Evolutionary conservation across 2,329 filamentous ascomycete species (phyloP), one percentile per base, ranked within the genome.

Genomic region (Dactylellina parvicollis): DNA sequence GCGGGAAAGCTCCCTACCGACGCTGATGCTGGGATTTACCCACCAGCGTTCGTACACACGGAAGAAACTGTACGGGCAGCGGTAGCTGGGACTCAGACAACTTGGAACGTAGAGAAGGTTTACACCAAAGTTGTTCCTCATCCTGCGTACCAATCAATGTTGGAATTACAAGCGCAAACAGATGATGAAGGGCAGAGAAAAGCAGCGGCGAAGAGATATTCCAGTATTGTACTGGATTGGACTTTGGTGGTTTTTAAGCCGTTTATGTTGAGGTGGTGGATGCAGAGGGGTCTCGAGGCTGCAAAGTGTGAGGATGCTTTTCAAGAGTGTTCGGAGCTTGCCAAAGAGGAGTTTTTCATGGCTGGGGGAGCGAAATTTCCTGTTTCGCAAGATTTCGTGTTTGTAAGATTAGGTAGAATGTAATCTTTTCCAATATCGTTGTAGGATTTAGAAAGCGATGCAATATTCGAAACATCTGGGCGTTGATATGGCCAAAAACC

Each of bases 231-330:
- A 2, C 14, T 70, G 7, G 46, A 70, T 49, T 61, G 46, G 36
- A 54, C 61, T 4, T 40, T 61, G 18, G 55, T 47, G 14, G 54
- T 70, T 9, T 61, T 61, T 26, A 61, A 61, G 22, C 55, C 46
- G 3, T 70, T 70, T 22, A 61, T 70, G 55, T 4, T 26, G n/a
- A 26, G 14, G 12, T 54, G 55, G 55, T 70, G 55, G 55, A 55
- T 60, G 1, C 20, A 61, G 32, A 16, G 36, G 22, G 65, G 44
- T n/a, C 38, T 70, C 16, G 24, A 55, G 4, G 55, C 40, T 22
- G 46, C 12, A 4, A 4, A 38, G 0, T 46, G 34, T n/a, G 55
- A 61, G n/a, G 12, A 55, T 12, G 10, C 61, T 14, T 61, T 60
- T 30, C 36, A 38, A 24, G 46, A 70, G 10, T 70, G 54, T 24